Evolutionary conservation across 2,329 filamentous ascomycete genomes (phyloP).

Genomic region (Metarhizium anisopliae): DNA sequence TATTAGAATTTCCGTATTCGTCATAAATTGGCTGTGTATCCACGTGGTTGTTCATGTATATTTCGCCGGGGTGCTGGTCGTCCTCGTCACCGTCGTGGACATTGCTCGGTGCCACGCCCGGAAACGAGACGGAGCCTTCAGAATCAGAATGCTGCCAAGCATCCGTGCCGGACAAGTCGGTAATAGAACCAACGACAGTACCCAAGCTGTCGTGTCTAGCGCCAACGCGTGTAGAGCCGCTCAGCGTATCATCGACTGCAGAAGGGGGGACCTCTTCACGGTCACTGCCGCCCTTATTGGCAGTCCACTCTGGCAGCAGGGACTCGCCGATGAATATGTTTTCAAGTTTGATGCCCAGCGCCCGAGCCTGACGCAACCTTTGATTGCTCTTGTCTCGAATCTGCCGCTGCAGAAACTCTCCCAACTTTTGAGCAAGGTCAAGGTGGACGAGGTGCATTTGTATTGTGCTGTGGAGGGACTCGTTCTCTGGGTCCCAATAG

Average conservation of each 20-base stretch:
- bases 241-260: background rate
- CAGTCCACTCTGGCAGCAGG: conserved; percentile 20
- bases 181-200: background rate
- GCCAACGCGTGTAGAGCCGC: background rate
- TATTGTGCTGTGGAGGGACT: conserved; percentile 16
- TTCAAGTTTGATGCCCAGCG: conserved; percentile 11
- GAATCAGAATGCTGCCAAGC: background rate
- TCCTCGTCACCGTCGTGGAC: conserved; percentile 4
- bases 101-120: background rate
- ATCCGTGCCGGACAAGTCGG: background rate
- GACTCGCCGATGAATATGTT: conserved; percentile 16
- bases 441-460: conserved; percentile 15
- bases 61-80: conserved; percentile 3
- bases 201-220: background rate
- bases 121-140: background rate
- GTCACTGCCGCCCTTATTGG: background rate
- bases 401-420: conserved; percentile 10
- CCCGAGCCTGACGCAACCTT: conserved; percentile 16
- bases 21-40: conserved; percentile 10
- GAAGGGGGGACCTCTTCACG: background rate
- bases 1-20: conserved; percentile 12
- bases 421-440: conserved; percentile 11
- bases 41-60: conserved; percentile 14
- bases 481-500: conserved; percentile 15
- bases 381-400: conserved; percentile 18